A percentile compares a stretch with the other conserved stretches of the same genome.
Evolutionary conservation across 2,329 filamentous ascomycete species (phyloP).

Genomic region (Aspergillus quadrilineatus): DNA sequence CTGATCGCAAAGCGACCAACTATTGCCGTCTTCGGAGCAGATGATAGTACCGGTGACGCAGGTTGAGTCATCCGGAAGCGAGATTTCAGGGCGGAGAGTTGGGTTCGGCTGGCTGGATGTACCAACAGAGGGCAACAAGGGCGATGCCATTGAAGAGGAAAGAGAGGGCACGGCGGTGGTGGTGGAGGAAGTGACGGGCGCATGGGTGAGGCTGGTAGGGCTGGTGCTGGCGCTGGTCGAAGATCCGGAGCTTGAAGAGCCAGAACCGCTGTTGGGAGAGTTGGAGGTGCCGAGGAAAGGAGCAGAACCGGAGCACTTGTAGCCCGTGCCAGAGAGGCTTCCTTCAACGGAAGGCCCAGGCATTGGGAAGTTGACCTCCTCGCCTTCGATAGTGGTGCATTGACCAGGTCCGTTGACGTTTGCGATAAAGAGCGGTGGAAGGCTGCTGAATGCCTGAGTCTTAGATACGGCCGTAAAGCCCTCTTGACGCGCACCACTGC

Average conservation of each 20-base stretch:
- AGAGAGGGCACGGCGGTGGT: conserved; percentile 3
- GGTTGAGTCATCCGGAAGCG: conserved; percentile 2
- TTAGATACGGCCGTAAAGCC: conserved; percentile 14
- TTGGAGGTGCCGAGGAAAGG: conserved; percentile 30
- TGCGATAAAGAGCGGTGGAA: conserved; percentile 69
- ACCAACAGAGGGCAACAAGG: conserved; percentile 11
- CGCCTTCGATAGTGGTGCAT: conserved; percentile 59
- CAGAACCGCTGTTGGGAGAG: conserved; percentile 8
- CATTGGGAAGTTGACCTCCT: conserved; percentile 64
- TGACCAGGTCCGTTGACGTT: conserved; percentile 57
- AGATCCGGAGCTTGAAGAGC: not conserved
- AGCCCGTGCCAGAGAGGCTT: conserved; percentile 35
- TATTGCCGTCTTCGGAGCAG: conserved; percentile 32
- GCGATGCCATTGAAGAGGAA: conserved; percentile 11
- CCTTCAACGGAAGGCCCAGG: conserved; percentile 58
- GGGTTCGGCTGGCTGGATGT: not conserved
- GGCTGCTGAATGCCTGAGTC: conserved; percentile 48
- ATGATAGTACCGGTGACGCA: conserved; percentile 33
- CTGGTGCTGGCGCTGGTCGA: not conserved
- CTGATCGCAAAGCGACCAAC: conserved; percentile 37
- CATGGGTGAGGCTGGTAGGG: not conserved
- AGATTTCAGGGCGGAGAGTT: not conserved
- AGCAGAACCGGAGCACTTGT: conserved; percentile 32
- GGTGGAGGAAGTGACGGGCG: not conserved
- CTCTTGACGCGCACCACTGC: conserved; percentile 20